Evolutionary conservation across 2,329 filamentous ascomycete species (phyloP), one percentile per base, ranked within the genome.

Genomic region (Venturia asperata): DNA sequence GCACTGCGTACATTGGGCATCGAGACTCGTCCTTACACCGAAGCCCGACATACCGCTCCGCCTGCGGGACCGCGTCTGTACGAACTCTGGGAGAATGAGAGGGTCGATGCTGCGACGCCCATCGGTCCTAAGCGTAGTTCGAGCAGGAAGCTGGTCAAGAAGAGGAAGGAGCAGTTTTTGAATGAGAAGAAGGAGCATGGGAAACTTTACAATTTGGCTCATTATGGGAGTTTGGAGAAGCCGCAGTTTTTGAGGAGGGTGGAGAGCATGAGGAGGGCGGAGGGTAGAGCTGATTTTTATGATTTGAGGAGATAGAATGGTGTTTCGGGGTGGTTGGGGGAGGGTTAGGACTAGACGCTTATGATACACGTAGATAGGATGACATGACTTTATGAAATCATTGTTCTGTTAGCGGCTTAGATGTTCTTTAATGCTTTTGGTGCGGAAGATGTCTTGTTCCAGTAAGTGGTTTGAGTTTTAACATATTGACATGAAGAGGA

Each of bases 131-230:
- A 13, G 1, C 21, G 17, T 15, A 56, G 49, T 17, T 2, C n/a
- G 34, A 11, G 11, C 4, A 43, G 47, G 21, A 55, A 27, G 34
- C 10, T 60, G 63, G 43, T 21, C 19, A 64, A 58, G 34, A 64
- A 64, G 63, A 55, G 34, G 27, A 60, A 39, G 13, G 49, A 64
- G 15, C 19, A 2, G 19, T n/a, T 58, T 15, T 15, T 17, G 15
- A n/a, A 24, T 27, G 15, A 64, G 21, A 34, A 49, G 49, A 64
- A 61, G 47, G 63, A 64, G 63, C 63, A 61, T 43, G 63, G 63
- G 11, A 56, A 60, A 19, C 37, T 64, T 9, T 64, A 63, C 19
- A 63, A 63, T 63, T 52, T 63, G 43, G 13, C 30, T 9, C 61
- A 63, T 39, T 63, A 30, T 24, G 61, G 61, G 34, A 47, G 41